Evolutionary conservation across 371 early-diverging fungal genomes (phyloP), one percentile per base, ranked within the genome.

Genomic region (Capillidium heterosporum): DNA sequence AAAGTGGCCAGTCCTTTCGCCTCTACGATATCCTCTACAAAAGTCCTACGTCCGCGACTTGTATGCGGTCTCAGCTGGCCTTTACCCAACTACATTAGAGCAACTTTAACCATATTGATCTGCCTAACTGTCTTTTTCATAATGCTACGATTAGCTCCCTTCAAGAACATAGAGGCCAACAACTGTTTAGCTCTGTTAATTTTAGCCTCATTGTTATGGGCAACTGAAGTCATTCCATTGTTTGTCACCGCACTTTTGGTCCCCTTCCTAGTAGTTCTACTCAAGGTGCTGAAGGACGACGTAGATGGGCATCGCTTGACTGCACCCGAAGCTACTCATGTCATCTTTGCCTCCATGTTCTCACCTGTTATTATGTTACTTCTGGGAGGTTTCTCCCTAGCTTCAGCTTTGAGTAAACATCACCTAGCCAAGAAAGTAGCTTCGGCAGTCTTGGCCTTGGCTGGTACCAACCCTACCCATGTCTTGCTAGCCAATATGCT

Each of bases 301-400:
- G 74, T 73, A 52, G 71, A 63, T 11, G 35, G 21, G 5, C 60
- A 66, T 1, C 63, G 76, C 8, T 65, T 81, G 76, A 65, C 61
- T 32, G 81, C 94, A 3, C 72, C 77, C 46, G 75, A 75, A 8
- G 91, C 93, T 13, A 75, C 95, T 32, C 86, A 84, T 59, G 66
- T 71, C 23, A 79, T 89, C 46, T 91, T 94, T 62, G 71, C 78
- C 0, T 78, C 89, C 58, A 97, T 97, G 97, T 97, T 93, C 61
- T 82, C 84, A 26, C 86, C 91, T 1, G 91, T 91, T 3, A 89
- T 95, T 60, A 90, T 95, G 91, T 72, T 95, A 57, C 76, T 96
- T 17, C 75, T 96, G 11, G 95, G 95, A 61, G 95, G 97, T 0
- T 96, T 96, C 70, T 74, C 93, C 1, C 72, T 96, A 13, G 97